Base-by-base conservation (phyloP, 805 yeast genomes). In the Candida alai region DNA sequence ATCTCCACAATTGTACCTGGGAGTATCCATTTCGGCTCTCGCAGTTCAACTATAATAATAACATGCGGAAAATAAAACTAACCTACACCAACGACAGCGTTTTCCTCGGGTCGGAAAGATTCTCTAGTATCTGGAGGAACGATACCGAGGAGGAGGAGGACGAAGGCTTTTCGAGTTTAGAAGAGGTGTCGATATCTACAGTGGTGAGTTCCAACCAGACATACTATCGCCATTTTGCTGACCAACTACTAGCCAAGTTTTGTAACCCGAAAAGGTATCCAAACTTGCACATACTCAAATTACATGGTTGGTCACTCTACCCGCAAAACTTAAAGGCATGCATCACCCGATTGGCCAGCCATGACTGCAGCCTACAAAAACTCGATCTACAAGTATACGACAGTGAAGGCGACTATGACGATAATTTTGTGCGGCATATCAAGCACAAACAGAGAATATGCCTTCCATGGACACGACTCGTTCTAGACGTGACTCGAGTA, bases 1-100 rank as follows among this genome's bases (percentile, higher is more conserved):
- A 48, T 3, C 43, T 76, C 4, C 42, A 48, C 10, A 61, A 74
- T 41, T 76, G 81, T 49, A 65, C 70, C 2, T 76, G 81, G 80
- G 72, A 70, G 39, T 76, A 73, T 41, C 81, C 81, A 1, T 75
- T 75, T 44, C 58, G 64, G 13, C 47, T 74, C 9, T 43, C 53
- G 4, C 56, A 54, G 30, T 66, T 67, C 46, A 62, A 65, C 34
- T 35, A 35, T 5, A 47, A 36, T 25, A 43, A 50, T 24, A 36
- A 48, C 8, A 41, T 66, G n/a, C 42, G 34, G 6, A 36, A 28
- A 4, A 44, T 67, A 15, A 32, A 37, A 12, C 40, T 67, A 11
- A 36, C 36, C 2, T 65, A 58, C 41, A 39, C 54, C 9, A 43
- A 44, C 18, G 47, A 55, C 28, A 52, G 59, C 37, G 41, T 65